Conservation (phyloP, 768 basidiomycete species). For the Leccinum olivaceopallidum region DNA sequence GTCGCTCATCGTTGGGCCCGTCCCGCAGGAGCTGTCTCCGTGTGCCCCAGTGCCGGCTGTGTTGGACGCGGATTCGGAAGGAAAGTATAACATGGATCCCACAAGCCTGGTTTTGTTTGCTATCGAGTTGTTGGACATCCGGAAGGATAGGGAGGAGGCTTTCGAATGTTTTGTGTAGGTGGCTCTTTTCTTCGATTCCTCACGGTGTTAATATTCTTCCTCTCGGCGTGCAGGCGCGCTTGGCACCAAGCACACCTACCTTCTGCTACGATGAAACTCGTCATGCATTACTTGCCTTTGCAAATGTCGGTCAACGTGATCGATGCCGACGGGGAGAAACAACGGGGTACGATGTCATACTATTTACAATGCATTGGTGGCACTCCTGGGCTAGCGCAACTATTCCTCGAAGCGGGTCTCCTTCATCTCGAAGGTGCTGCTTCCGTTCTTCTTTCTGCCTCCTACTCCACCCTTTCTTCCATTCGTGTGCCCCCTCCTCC, state of each 20-base stretch:
- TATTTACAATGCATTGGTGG: slow-evolving; percentile 70
- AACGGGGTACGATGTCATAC: slow-evolving; percentile 58
- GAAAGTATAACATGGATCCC: slow-evolving; percentile 82
- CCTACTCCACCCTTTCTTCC: slow-evolving; percentile 76
- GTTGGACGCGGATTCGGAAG: slow-evolving; percentile 51
- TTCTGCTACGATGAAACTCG: slow-evolving; percentile 75
- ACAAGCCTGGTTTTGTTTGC: slow-evolving; percentile 75
- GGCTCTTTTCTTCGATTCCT: neutral
- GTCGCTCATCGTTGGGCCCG: slow-evolving; percentile 72
- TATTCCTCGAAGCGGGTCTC: slow-evolving; percentile 77
- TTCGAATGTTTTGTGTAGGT: slow-evolving; percentile 82
- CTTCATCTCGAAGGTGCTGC: slow-evolving; percentile 83
- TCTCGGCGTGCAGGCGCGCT: slow-evolving; percentile 54
- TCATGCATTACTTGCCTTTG: slow-evolving; percentile 68
- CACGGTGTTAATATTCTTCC: neutral
- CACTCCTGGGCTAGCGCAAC: slow-evolving; percentile 61
- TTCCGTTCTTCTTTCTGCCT: slow-evolving; percentile 65
- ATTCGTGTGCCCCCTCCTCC: slow-evolving; percentile 62
- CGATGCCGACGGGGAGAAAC: slow-evolving; percentile 37
- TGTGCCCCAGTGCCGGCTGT: slow-evolving; percentile 50
- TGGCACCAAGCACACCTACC: slow-evolving; percentile 80
- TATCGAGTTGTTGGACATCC: slow-evolving; percentile 71
- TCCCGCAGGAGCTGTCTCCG: slow-evolving; percentile 60
- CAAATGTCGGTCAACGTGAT: slow-evolving; percentile 43
- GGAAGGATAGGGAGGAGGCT: slow-evolving; percentile 72